Base-by-base conservation (phyloP, 306 rosid genomes). In the Dicorynia guianensis region DNA sequence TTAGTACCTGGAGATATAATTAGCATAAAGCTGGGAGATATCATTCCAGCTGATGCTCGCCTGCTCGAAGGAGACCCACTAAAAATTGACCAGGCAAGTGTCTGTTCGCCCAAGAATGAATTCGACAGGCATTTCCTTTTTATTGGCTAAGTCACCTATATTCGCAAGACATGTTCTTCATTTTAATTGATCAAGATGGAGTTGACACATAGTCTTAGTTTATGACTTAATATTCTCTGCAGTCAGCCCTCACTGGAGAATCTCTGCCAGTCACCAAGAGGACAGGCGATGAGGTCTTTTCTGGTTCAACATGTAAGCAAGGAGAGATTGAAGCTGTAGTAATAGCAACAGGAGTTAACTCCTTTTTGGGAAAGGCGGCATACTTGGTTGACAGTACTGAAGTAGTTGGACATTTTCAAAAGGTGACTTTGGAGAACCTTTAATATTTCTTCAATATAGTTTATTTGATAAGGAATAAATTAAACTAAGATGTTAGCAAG, bases 181-280 rank as follows among this genome's bases (percentile, higher is more conserved):
- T 57, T 77, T 52, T 42, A 9, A 62, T 19, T 49, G 74, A 15
- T 54, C 30, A 52, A 50, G 75, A 53, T 20, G 58, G 69, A 81
- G 66, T 75, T 77, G 35, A 65, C 38, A 46, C 35, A 74, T 47
- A 63, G 76, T 67, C 63, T 38, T 59, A 68, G 52, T 71, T 71
- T 71, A 39, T 62, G 25, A 49, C 52, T 72, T 47, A 18, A 67
- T 58, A 35, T 66, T 81, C 71, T 63, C 58, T 77, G 76, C 93
- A 92, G 97, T 92, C 97, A 3, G 88, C 97, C 69, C 97, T 92
- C 67, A 92, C 97, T 4, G 97, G 97, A 79, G 97, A 92, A 80
- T 92, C 97, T 63, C 64, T 92, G 60, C 87, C 97, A 33, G 96
- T 92, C 69, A 90, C 96, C 17, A 92, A 87, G 85, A 90, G 48